Evolutionary conservation across 148 eudicot species (phyloP).

Genomic region (Vaccinium vitisidaea): DNA sequence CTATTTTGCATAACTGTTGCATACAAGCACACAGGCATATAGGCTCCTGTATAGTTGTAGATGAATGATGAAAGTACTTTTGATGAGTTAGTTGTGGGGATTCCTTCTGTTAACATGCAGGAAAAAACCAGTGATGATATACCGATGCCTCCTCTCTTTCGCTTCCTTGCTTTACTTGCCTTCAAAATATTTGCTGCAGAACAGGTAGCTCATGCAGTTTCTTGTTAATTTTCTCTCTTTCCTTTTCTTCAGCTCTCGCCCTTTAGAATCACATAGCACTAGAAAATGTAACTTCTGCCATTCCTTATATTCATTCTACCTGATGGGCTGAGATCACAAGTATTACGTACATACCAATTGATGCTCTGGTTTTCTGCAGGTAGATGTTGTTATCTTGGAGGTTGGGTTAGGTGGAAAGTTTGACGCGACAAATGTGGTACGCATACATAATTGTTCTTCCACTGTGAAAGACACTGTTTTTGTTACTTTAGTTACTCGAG

Average conservation of each 20-base stretch:
- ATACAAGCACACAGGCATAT: background rate
- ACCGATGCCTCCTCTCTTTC: conserved; percentile 94
- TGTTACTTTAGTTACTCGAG: background rate
- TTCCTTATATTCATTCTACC: background rate
- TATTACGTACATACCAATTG: background rate
- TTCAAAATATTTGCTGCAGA: conserved; percentile 92
- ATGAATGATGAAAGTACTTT: background rate
- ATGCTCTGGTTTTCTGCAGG: conserved; percentile 44
- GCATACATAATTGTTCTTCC: conserved; percentile 12
- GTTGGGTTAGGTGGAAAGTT: conserved; percentile 97
- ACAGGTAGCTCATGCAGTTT: conserved; percentile 46
- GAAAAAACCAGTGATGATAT: conserved; percentile 60
- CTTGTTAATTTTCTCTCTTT: background rate
- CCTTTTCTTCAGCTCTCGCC: background rate
- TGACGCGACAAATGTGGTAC: conserved; percentile 97
- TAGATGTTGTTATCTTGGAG: conserved; percentile 94
- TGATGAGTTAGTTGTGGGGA: conserved; percentile 15
- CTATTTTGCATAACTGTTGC: background rate
- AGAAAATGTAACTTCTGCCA: background rate
- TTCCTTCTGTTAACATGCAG: conserved; percentile 38
- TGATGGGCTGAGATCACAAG: background rate
- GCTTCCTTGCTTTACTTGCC: conserved; percentile 92
- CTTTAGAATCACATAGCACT: background rate
- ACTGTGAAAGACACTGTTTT: background rate
- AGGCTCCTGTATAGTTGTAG: background rate